Evolutionary conservation across 177 flowering plant species (phyloP).

Genomic region (Vitis hybrid): DNA sequence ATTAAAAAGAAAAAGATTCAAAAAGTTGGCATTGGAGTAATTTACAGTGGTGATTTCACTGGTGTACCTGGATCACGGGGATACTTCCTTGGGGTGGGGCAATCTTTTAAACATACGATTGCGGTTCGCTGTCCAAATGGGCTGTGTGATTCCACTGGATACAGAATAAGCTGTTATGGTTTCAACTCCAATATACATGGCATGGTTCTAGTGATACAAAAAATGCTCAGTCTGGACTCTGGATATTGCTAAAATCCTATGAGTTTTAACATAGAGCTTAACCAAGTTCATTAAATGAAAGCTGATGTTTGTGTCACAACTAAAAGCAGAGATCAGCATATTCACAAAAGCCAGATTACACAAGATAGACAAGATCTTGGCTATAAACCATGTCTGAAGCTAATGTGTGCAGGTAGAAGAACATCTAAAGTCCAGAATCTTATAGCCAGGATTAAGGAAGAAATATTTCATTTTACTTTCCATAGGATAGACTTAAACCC

Average conservation of each 20-base stretch:
- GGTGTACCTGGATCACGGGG: conserved; percentile 92
- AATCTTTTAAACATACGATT: conserved; percentile 59
- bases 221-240: neutral
- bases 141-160: conserved; percentile 80
- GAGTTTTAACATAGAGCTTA: neutral
- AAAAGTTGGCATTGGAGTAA: conserved; percentile 1
- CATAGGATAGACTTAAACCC: no score
- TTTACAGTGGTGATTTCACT: conserved; percentile 64
- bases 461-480: no score
- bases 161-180: conserved; percentile 3
- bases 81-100: conserved; percentile 72
- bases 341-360: neutral
- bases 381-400: no score
- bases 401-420: no score
- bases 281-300: conserved; percentile 2
- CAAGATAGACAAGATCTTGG: neutral
- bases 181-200: neutral
- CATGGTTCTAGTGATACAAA: neutral
- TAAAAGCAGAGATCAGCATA: neutral
- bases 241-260: neutral
- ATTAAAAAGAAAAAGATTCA: neutral
- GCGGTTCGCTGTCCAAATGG: conserved; percentile 89
- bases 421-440: no score
- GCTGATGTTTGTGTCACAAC: neutral
- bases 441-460: no score